Conservation (phyloP, 352 stramenopile genomes). For the Peronospora destructor region DNA sequence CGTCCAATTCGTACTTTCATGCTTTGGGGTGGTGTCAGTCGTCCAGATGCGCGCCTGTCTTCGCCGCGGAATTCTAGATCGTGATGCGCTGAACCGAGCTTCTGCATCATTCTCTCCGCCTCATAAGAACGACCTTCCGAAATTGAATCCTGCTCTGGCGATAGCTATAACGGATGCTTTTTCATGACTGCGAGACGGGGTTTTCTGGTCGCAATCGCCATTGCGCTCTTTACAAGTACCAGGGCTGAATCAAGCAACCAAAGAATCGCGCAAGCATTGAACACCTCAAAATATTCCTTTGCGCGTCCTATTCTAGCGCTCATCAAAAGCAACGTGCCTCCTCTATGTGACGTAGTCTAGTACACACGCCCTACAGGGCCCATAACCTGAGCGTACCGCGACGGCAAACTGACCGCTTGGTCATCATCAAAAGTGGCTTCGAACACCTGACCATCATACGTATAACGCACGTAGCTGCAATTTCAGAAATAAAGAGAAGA, state of each 20-base stretch:
- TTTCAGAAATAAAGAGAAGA: constrained; percentile 3
- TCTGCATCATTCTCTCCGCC: constrained; percentile 14
- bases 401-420: constrained; percentile 64
- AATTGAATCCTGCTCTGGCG: not conserved
- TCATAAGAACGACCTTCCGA: constrained; percentile 10
- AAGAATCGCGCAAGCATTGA: constrained; percentile 7
- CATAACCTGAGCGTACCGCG: constrained; percentile 65
- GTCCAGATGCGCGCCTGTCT: constrained; percentile 11
- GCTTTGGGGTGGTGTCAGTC: constrained; percentile 12
- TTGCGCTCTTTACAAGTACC: constrained; percentile 39
- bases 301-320: constrained; percentile 27
- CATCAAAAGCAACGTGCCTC: constrained; percentile 1
- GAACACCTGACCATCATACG: constrained; percentile 63
- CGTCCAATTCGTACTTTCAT: constrained; percentile 27
- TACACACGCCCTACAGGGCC: constrained; percentile 55
- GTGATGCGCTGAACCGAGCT: constrained; percentile 24
- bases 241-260: constrained; percentile 12
- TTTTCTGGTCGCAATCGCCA: constrained; percentile 51
- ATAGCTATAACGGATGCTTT: constrained; percentile 38
- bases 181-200: constrained; percentile 37
- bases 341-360: constrained; percentile 27
- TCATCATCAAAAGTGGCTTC: constrained; percentile 78
- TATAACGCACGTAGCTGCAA: constrained; percentile 69
- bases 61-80: constrained; percentile 23
- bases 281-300: constrained; percentile 22